Percentiles rank a stretch among this genome's conserved stretches.
Conservation (phyloP, 768 basidiomycete genomes). For the Thelephora ganbajun region DNA sequence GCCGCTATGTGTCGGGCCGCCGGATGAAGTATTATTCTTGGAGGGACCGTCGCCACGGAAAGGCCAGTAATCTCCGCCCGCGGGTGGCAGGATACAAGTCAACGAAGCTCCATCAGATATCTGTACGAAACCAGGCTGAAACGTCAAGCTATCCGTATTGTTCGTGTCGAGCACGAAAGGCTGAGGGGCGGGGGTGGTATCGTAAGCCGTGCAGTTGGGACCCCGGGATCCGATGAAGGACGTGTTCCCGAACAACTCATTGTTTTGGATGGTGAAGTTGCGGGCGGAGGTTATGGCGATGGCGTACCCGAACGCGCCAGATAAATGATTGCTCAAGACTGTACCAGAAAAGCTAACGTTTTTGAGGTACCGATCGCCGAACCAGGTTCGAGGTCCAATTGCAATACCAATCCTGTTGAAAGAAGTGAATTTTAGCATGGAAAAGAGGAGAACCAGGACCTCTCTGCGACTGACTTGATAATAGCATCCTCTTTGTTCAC, state of each 20-base stretch:
- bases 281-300: constrained; percentile 49
- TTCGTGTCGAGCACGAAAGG: constrained; percentile 44
- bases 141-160: constrained; percentile 23
- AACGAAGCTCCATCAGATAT: constrained; percentile 42
- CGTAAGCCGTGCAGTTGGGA: constrained; percentile 42
- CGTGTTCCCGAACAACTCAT: constrained; percentile 50
- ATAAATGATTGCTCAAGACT: constrained; percentile 42
- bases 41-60: constrained; percentile 30
- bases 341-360: constrained; percentile 40
- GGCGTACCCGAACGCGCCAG: constrained; percentile 62
- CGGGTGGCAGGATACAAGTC: constrained; percentile 55
- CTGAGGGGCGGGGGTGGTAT: constrained; percentile 36
- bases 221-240: constrained; percentile 62
- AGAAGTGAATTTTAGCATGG: background rate
- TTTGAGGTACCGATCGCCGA: constrained; percentile 40
- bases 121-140: constrained; percentile 39
- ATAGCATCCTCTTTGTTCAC: constrained; percentile 44
- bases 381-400: constrained; percentile 68
- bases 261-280: constrained; percentile 56
- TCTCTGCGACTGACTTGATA: constrained; percentile 46
- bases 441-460: background rate
- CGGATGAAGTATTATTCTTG: background rate
- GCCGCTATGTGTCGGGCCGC: constrained; percentile 9
- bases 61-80: constrained; percentile 62
- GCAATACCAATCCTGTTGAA: constrained; percentile 62